phyloP scores from a whole-genome alignment of 2,329 filamentous ascomycete genomes.

The Ceratocystis ficicola region DNA sequence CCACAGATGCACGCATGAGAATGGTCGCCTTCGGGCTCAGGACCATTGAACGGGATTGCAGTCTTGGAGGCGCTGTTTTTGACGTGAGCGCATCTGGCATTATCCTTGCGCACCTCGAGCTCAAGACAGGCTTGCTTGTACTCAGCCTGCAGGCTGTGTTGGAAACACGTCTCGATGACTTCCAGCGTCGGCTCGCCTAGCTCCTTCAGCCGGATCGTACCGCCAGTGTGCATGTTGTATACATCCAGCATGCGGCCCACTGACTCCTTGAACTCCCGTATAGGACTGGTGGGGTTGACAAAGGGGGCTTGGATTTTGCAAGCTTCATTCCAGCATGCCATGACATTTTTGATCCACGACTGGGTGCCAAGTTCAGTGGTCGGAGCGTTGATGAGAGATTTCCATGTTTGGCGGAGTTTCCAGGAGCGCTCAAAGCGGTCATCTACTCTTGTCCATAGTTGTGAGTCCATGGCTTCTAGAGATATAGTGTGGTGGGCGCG shows the following conservation, averaged over 20 bases:
- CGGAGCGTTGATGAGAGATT: conserved; percentile 13
- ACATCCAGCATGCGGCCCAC: conserved; percentile 31
- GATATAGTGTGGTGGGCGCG: neutral
- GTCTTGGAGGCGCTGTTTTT: neutral
- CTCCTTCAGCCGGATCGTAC: conserved; percentile 11
- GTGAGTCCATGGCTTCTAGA: conserved; percentile 23
- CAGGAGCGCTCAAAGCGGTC: conserved; percentile 14
- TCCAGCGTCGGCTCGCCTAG: conserved; percentile 16
- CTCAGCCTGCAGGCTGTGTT: conserved; percentile 13
- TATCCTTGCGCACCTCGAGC: neutral
- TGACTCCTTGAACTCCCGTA: conserved; percentile 41
- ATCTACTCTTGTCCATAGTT: conserved; percentile 18
- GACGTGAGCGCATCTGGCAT: neutral
- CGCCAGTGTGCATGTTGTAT: conserved; percentile 19
- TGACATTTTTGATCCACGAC: conserved; percentile 15
- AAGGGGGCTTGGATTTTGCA: conserved; percentile 15
- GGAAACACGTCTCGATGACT: conserved; percentile 13
- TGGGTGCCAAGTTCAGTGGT: conserved; percentile 10
- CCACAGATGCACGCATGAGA: conserved; percentile 17
- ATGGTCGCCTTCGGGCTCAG: conserved; percentile 14
- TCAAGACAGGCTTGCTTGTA: conserved; percentile 19
- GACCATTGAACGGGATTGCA: neutral
- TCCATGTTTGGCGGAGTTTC: conserved; percentile 18
- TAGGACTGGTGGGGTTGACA: conserved; percentile 30
- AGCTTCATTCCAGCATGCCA: conserved; percentile 18